Conservation (phyloP, 1,284 basidiomycete species). For the Lignosus rhinocerotis region DNA sequence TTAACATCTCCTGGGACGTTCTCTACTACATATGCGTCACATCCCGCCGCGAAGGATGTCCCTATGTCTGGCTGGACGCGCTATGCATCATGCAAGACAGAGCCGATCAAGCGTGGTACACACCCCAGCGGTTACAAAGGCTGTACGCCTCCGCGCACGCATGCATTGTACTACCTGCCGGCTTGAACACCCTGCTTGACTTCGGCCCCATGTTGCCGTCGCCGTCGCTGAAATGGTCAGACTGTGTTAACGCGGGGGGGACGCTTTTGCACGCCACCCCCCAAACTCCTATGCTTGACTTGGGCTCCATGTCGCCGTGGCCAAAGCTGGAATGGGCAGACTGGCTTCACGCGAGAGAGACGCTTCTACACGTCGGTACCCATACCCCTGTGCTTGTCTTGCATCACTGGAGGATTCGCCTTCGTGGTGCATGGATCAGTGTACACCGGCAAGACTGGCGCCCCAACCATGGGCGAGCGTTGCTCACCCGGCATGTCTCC, state of each 20-base stretch:
- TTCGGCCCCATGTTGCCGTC: neutral
- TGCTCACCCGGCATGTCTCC: too few relatives aligned
- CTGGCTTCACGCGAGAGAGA: neutral
- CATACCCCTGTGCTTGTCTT: neutral
- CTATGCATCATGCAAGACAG: neutral
- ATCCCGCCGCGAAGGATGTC: neutral
- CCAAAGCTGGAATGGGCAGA: neutral
- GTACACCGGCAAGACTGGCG: too few relatives aligned
- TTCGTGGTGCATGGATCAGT: too few relatives aligned
- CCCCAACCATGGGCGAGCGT: too few relatives aligned
- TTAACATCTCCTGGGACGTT: neutral
- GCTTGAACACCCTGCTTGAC: neutral
- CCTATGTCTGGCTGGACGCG: neutral
- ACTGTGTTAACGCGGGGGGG: neutral
- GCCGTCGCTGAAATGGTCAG: neutral
- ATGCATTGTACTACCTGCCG: neutral
- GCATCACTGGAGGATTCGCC: neutral
- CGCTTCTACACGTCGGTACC: neutral
- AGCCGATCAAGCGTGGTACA: neutral
- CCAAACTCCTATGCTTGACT: neutral
- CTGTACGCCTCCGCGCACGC: neutral
- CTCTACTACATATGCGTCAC: neutral
- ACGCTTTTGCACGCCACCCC: neutral
- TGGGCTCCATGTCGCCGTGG: neutral
- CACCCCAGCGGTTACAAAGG: neutral